Base-by-base conservation (phyloP, 2,329 filamentous ascomycete species). In the Aspergillus sclerotialis region DNA sequence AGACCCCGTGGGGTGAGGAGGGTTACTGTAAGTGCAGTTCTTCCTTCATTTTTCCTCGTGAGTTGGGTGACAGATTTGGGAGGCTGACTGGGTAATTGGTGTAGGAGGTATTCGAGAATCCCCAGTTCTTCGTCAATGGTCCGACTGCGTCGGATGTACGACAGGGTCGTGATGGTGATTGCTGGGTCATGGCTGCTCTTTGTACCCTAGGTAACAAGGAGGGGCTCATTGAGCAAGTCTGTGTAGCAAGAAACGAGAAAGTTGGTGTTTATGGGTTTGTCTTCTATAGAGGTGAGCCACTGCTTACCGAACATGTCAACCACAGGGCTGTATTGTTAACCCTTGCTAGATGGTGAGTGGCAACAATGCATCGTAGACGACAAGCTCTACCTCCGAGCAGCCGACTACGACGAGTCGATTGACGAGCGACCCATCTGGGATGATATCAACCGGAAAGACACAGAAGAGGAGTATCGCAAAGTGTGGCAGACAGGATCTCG, bases 331-430 rank as follows among this genome's bases (percentile, higher is more conserved):
- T 12, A 24, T 36, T 33, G 10, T 34, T 5, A 16, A 33, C 15
- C 27, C 42, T 26, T 11, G 32, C 30, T 44, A 75, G 85, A 90
- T 47, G 87, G 87, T 34, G 85, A 92, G 60, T 94, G 87, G 88
- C 84, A 90, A 37, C 87, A 88, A 48, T 88, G 84, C 38, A 89
- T 94, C 42, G 79, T 94, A 39, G 88, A 94, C 53, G 88, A 94
- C 60, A 93, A 93, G 61, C 71, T 94, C 3, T 93, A 85, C 56
- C 73, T 94, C 12, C 84, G 81, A 39, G 85, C 84, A 2, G 82
- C 85, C 4, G 82, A 84, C 52, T 93, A 86, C 66, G 84, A 93
- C 45, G 84, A 85, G 21, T 81, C 78, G 1, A 80, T 83, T 32
- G 73, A 84, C 55, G 82, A 88, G 52, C 76, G 84, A 25, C 75